These are phyloP conservation scores for Naganishia cerealis DNA, from an alignment of 1,284 basidiomycete species.

Conservation along the genomic window DNA sequence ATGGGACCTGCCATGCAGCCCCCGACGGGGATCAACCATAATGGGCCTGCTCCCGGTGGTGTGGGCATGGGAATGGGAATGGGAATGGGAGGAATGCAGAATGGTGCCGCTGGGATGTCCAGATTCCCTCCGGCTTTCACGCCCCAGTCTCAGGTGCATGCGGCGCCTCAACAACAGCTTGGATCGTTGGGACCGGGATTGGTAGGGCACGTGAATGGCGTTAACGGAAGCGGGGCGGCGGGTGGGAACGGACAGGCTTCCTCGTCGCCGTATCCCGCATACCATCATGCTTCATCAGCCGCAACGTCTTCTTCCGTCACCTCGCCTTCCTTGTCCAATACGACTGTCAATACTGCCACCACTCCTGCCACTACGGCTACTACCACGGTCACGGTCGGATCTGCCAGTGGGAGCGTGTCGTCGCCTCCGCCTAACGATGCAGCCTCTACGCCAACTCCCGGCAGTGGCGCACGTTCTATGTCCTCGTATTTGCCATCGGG, in stretches of 20 bases:
- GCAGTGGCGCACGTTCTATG: background rate
- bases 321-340: background rate
- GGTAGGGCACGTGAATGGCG: background rate
- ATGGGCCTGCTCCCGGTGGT: background rate
- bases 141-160: conserved; percentile 1
- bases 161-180: background rate
- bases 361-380: conserved; percentile 1
- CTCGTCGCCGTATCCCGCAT: conserved; percentile 16
- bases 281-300: conserved; percentile 3
- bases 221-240: background rate
- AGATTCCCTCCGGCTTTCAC: conserved; percentile 5
- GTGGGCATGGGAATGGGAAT: conserved; percentile 2
- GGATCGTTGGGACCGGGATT: background rate
- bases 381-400: conserved; percentile 2
- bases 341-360: background rate
- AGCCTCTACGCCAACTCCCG: background rate
- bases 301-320: conserved; percentile 12
- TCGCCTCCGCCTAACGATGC: background rate
- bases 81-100: background rate
- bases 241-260: background rate
- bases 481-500: background rate
- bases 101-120: background rate
- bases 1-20: background rate
- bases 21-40: background rate
- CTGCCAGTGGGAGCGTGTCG: background rate